Conservation (phyloP, 139 green algal species). For the Coelastrella sp. region DNA sequence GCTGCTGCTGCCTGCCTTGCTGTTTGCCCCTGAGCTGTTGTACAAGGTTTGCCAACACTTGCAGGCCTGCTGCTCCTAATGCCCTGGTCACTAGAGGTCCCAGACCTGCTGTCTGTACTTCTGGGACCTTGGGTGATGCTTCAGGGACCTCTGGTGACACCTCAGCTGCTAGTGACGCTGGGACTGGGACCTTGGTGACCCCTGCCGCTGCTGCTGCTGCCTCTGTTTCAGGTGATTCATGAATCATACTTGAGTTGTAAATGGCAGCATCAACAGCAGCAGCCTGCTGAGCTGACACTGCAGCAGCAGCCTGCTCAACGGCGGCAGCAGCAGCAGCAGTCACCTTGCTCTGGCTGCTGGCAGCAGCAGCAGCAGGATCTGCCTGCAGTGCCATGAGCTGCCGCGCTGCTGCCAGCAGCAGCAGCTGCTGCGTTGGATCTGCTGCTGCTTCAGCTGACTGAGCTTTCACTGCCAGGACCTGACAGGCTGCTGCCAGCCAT, state of each 20-base stretch:
- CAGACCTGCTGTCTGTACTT: not conserved
- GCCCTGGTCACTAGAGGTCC: not conserved
- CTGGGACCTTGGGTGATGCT: not conserved
- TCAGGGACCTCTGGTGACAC: not conserved
- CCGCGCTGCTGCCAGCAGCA: constrained; percentile 35
- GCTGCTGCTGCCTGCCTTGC: not conserved
- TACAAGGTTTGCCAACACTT: not conserved
- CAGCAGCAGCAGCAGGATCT: not conserved
- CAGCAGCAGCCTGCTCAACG: not conserved
- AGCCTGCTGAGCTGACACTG: not conserved
- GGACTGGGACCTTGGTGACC: too few relatives aligned
- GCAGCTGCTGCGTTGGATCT: constrained; percentile 29
- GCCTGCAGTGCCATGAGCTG: constrained; percentile 17
- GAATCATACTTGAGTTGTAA: too few relatives aligned
- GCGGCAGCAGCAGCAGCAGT: not conserved
- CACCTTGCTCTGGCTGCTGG: not conserved
- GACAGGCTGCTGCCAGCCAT: constrained; percentile 29
- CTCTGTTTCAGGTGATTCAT: not conserved
- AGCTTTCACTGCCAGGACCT: constrained; percentile 7
- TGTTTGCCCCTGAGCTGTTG: not conserved
- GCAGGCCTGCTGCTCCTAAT: not conserved
- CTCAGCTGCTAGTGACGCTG: not conserved
- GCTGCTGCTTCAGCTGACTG: not conserved
- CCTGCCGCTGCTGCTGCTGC: not conserved
- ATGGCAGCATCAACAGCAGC: too few relatives aligned